These are phyloP conservation scores for Mycosphaerelloides madeirae DNA, from an alignment of 2,329 filamentous ascomycete species.

Conservation along the genomic window DNA sequence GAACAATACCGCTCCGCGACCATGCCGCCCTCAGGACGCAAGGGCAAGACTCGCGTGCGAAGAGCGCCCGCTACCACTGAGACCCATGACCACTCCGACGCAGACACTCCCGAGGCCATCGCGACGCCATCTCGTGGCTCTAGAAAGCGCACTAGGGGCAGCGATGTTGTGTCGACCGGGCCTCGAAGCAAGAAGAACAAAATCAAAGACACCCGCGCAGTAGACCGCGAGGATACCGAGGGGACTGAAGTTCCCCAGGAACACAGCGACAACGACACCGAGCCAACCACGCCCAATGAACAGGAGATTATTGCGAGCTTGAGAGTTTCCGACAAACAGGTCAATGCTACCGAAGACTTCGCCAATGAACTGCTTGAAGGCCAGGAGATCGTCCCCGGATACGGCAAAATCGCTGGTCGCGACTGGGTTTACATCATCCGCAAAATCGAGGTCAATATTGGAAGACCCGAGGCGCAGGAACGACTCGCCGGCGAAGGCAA, in stretches of 20 bases:
- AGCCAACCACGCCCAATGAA: conserved; percentile 36
- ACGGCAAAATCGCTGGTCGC: conserved; percentile 74
- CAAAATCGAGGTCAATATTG: conserved; percentile 69
- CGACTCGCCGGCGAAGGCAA: conserved; percentile 24
- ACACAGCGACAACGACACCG: conserved; percentile 35
- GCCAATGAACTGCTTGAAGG: conserved; percentile 48
- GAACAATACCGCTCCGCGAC: neutral
- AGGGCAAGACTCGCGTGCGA: conserved; percentile 31
- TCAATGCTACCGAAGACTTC: conserved; percentile 56
- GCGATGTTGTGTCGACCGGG: conserved; percentile 21
- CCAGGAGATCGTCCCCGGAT: conserved; percentile 53
- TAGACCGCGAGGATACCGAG: conserved; percentile 34
- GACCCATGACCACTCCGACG: conserved; percentile 33
- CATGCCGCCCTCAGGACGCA: conserved; percentile 33
- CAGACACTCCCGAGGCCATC: conserved; percentile 43
- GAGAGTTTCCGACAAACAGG: conserved; percentile 43
- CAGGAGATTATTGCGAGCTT: conserved; percentile 42
- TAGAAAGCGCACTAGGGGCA: conserved; percentile 40
- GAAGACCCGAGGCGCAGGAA: conserved; percentile 50
- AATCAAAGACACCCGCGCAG: conserved; percentile 29
- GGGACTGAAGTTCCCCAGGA: conserved; percentile 35
- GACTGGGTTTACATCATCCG: conserved; percentile 84
- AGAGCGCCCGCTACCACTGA: conserved; percentile 26
- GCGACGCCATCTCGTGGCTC: conserved; percentile 46
- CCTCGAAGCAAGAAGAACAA: conserved; percentile 31